Evolutionary conservation across 139 green algal species (phyloP).

Genomic region (Picochlorum sp.): DNA sequence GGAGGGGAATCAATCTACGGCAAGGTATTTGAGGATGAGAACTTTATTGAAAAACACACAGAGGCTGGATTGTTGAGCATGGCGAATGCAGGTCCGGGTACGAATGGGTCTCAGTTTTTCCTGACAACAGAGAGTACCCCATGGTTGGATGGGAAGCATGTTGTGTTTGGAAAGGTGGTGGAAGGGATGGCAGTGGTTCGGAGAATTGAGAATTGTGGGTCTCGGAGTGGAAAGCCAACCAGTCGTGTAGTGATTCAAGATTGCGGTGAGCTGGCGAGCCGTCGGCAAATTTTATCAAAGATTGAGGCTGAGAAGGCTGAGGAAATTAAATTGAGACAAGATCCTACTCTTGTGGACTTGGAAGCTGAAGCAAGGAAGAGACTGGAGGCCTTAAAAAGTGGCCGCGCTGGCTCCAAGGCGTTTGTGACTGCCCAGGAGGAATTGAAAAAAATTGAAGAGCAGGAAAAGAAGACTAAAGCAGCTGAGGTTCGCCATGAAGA

Average conservation of each 20-base stretch:
- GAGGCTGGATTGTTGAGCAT: conserved; percentile 25
- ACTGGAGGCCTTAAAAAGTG: conserved; percentile 37
- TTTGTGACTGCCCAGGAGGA: conserved; percentile 43
- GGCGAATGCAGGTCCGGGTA: conserved; percentile 57
- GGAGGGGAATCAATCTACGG: conserved; percentile 71
- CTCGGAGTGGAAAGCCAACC: conserved; percentile 39
- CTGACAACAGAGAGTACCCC: conserved; percentile 36
- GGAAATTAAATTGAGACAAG: conserved; percentile 53
- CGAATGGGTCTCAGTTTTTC: conserved; percentile 69
- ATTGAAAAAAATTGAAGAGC: conserved; percentile 28
- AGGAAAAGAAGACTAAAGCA: neutral
- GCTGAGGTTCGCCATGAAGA: neutral
- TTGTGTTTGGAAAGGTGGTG: conserved; percentile 79
- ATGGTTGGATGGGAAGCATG: conserved; percentile 89
- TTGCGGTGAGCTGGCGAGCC: conserved; percentile 57
- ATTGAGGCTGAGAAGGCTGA: conserved; percentile 34
- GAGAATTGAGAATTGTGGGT: conserved; percentile 61
- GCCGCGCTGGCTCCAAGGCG: neutral
- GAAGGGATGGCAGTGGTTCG: conserved; percentile 74
- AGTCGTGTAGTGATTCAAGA: conserved; percentile 41
- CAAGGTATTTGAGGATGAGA: conserved; percentile 35
- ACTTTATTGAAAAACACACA: conserved; percentile 43
- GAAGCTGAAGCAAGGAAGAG: conserved; percentile 49
- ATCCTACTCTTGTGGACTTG: conserved; percentile 44
- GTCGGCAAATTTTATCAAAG: conserved; percentile 54